Evolutionary conservation across 1,284 basidiomycete genomes (phyloP), one percentile per base, ranked within the genome.

Genomic region (Puccinia polysora): DNA sequence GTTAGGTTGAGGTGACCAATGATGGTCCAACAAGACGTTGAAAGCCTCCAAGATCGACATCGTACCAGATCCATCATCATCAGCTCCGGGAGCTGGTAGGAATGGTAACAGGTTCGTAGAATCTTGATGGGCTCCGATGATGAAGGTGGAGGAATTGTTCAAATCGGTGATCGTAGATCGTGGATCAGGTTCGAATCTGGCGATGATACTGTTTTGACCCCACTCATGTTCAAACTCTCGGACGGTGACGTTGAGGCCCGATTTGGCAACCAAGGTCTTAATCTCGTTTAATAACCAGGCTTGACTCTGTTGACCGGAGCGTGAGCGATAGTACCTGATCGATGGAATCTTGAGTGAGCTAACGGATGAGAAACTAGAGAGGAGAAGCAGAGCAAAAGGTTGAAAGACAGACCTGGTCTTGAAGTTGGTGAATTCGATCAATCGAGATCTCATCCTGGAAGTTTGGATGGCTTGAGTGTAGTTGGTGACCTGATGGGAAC

Each of bases 31-130:
- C 73, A 98, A 84, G 1, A 86, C 88, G 40, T 90, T 86, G 80
- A 96, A 91, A 10, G 90, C 85, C 81, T 95, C 91, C 49, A 98
- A 83, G 75, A 95, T 91, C 15, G 91, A 92, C 73, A 95, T 91
- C 32, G 88, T 89, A 69, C 95, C 96, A 73, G 89, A 92, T 18
- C 86, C 95, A 79, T 97, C 95, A 77, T 92, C 91, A 81, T 87
- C 86, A 30, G 85, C 84, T 0, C 77, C 78, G 75, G 93, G 92
- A 28, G 93, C 90, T 65, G 89, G 85, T 38, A 90, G 82, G 83
- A 93, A 94, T 6, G 91, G 91, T 85, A 77, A 55, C 7, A 77
- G 63, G 70, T 78, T 78, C 4, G 79, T 78, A 6, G 76, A 77
- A 74, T 82, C 81, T 74, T 79, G 80, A 67, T 82, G 81, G 0